Percentiles rank a stretch among this genome's conserved stretches.
Evolutionary conservation across 768 basidiomycete genomes (phyloP).

Genomic region (Artomyces pyxidatus): DNA sequence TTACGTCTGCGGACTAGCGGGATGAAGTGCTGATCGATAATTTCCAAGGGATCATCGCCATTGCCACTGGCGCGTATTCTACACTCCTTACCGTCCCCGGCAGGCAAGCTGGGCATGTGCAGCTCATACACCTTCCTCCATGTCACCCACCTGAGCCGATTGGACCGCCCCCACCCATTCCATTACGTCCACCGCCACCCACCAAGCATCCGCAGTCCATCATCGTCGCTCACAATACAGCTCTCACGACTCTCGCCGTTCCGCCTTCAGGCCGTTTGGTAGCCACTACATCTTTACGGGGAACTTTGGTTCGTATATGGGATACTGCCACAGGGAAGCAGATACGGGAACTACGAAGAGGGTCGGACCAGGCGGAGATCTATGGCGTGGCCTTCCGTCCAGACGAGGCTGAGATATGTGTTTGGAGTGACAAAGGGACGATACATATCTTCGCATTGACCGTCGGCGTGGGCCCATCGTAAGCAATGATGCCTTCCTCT

Average conservation of each 20-base stretch:
- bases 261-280: constrained; percentile 73
- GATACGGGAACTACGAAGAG: constrained; percentile 73
- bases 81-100: constrained; percentile 84
- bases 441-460: constrained; percentile 79
- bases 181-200: constrained; percentile 42
- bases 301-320: constrained; percentile 86
- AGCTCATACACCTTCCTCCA: constrained; percentile 77
- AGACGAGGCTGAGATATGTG: constrained; percentile 80
- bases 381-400: constrained; percentile 85
- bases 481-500: constrained; percentile 25
- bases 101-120: constrained; percentile 81
- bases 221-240: constrained; percentile 75
- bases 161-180: constrained; percentile 47
- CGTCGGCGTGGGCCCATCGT: constrained; percentile 56
- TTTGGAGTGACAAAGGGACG: constrained; percentile 94
- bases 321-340: constrained; percentile 66
- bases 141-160: constrained; percentile 53
- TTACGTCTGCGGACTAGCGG: no score
- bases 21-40: no score
- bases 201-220: constrained; percentile 67
- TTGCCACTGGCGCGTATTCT: constrained; percentile 70
- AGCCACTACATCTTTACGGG: constrained; percentile 76
- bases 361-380: constrained; percentile 85
- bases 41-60: constrained; percentile 74
- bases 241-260: constrained; percentile 69